These are phyloP conservation scores for Musa schizocarpa DNA, from an alignment of 176 grass and related monocot species.

Conservation along the genomic window DNA sequence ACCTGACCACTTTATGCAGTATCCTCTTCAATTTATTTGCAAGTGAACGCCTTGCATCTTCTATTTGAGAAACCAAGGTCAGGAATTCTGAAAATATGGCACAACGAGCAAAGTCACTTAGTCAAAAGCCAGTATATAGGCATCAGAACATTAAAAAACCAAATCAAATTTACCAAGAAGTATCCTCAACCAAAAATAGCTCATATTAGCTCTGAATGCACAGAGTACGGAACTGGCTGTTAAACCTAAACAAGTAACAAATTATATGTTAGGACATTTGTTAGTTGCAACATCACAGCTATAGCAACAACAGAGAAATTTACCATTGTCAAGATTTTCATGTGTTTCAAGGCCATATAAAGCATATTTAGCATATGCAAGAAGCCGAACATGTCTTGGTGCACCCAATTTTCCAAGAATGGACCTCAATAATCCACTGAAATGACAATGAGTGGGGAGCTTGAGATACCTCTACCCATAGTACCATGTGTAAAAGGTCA, in stretches of 20 bases:
- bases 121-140: background rate
- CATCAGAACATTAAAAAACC: background rate
- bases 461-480: background rate
- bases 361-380: slow-evolving; percentile 78
- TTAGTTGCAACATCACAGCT: background rate
- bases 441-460: slow-evolving; percentile 16
- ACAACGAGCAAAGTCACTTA: background rate
- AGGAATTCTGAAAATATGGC: slow-evolving; percentile 34
- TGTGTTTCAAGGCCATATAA: slow-evolving; percentile 60
- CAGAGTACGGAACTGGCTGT: slow-evolving; percentile 21
- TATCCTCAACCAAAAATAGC: slow-evolving; percentile 52
- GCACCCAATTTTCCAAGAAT: slow-evolving; percentile 68
- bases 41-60: slow-evolving; percentile 25
- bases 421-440: slow-evolving; percentile 71
- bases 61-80: slow-evolving; percentile 29
- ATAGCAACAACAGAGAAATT: background rate
- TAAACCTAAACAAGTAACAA: slow-evolving; percentile 27
- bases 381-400: slow-evolving; percentile 56
- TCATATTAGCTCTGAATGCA: slow-evolving; percentile 40
- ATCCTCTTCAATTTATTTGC: slow-evolving; percentile 34
- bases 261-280: slow-evolving; percentile 7
- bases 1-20: slow-evolving; percentile 16
- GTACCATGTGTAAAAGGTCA: background rate
- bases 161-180: slow-evolving; percentile 44
- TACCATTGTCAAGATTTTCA: slow-evolving; percentile 32